Conservation (phyloP, 176 grass and related monocot species). For the Oryza punctata region DNA sequence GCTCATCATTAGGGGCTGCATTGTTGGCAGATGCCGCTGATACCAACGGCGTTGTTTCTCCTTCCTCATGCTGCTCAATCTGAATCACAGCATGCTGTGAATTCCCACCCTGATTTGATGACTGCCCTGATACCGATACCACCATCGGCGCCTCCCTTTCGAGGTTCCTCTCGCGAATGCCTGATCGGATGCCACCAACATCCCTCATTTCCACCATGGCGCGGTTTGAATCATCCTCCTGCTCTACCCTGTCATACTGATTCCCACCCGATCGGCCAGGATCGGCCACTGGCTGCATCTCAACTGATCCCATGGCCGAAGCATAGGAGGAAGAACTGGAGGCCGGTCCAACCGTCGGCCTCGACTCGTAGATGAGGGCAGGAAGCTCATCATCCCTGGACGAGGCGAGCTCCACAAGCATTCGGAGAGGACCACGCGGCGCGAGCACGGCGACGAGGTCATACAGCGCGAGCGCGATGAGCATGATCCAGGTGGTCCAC, state of each 20-base stretch:
- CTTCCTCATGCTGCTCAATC: constrained; percentile 46
- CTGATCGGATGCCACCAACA: constrained; percentile 19
- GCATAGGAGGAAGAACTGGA: constrained; percentile 48
- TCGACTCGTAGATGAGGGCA: constrained; percentile 86
- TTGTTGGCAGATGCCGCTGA: constrained; percentile 32
- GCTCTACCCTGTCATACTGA: constrained; percentile 36
- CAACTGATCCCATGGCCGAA: constrained; percentile 57
- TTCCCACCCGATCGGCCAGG: neutral
- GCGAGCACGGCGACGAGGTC: constrained; percentile 89
- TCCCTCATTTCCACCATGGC: constrained; percentile 54
- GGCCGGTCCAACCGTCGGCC: constrained; percentile 49
- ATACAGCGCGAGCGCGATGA: constrained; percentile 81
- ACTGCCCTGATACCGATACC: neutral
- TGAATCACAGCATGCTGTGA: constrained; percentile 56
- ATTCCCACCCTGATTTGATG: constrained; percentile 33
- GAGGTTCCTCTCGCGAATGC: constrained; percentile 1
- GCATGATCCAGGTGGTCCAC: constrained; percentile 96
- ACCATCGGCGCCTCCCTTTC: neutral
- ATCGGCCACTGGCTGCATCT: constrained; percentile 56
- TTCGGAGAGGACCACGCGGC: constrained; percentile 76
- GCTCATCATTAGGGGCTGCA: constrained; percentile 16
- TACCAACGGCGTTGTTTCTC: constrained; percentile 58
- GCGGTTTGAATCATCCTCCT: constrained; percentile 31
- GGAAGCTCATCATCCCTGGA: constrained; percentile 92
- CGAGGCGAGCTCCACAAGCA: constrained; percentile 91